These are phyloP conservation scores for Lachnellula occidentalis DNA, from an alignment of 2,329 filamentous ascomycete species.

Conservation along the genomic window DNA sequence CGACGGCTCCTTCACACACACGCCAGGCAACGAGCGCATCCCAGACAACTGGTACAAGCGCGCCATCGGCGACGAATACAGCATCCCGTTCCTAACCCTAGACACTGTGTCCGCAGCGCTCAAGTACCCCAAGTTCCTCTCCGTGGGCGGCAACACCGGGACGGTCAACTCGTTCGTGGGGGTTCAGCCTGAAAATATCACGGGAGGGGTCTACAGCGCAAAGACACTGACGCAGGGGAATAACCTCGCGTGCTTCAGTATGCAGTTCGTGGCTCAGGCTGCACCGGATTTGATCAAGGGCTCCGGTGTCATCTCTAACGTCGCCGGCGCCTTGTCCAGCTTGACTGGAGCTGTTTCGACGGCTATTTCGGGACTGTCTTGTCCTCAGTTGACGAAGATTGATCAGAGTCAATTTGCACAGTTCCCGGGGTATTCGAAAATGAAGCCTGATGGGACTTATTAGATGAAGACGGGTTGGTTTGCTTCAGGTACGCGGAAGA, in stretches of 20 bases:
- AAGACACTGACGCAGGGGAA: slow-evolving; percentile 40
- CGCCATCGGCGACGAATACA: slow-evolving; percentile 34
- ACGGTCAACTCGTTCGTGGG: slow-evolving; percentile 46
- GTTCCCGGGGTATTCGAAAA: neutral
- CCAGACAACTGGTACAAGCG: slow-evolving; percentile 26
- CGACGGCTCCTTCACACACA: slow-evolving; percentile 9
- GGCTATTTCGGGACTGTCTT: neutral
- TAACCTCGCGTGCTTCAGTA: slow-evolving; percentile 41
- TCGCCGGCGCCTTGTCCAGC: neutral
- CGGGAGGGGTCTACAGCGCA: slow-evolving; percentile 36
- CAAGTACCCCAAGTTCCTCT: slow-evolving; percentile 21
- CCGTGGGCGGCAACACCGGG: slow-evolving; percentile 47
- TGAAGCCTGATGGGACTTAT: neutral
- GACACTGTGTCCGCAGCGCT: slow-evolving; percentile 36
- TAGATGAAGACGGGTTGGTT: neutral
- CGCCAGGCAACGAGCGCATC: slow-evolving; percentile 12
- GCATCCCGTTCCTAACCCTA: slow-evolving; percentile 33
- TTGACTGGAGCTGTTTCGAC: neutral
- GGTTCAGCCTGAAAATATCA: slow-evolving; percentile 37
- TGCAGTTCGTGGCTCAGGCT: slow-evolving; percentile 28
- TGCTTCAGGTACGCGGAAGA: neutral
- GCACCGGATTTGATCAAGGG: slow-evolving; percentile 1
- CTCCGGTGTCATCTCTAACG: neutral
- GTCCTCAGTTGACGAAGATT: neutral
- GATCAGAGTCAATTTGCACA: neutral